Base-by-base conservation (phyloP, 2,329 filamentous ascomycete genomes). In the Penicillium freii region DNA sequence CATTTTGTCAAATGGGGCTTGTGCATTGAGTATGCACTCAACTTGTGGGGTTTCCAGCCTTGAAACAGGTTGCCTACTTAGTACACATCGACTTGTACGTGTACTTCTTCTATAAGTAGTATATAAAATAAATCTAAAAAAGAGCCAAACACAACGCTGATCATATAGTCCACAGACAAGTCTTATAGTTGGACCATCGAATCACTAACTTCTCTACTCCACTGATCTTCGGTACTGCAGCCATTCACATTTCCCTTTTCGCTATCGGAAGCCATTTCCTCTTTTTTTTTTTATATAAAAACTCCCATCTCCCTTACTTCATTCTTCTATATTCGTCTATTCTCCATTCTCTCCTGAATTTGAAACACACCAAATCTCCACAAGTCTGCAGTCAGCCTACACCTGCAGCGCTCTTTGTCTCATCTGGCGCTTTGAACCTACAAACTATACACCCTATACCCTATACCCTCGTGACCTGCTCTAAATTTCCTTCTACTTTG, bases 341-440 rank as follows among this genome's bases (percentile, higher is more conserved):
- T 17, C 40, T 25, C 29, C 25, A 51, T 56, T 47, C 51, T 46
- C 45, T 45, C 42, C 31, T 7, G 15, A 34, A 36, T 40, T 33
- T 54, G 52, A 59, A 57, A 60, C 46, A 31, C 17, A 33, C 1
- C 6, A 13, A 48, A 39, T 23, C 47, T 49, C 52, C 46, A 13
- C 51, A 38, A 34, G 27, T 38, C 43, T 51, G 42, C 50, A 54
- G 40, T 45, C 40, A 57, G 49, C 56, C 48, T 10, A 49, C 29
- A 51, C 21, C 47, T 62, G 62, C 54, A 43, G 60, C 64, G 55
- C 51, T 58, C 44, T 55, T 51, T 58, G 62, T 65, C 55, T 61
- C 59, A 59, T 64, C 55, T 52, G 4, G 46, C 53, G 53, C 53
- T 23, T 29, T 17, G 38, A 29, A 38, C 21, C 46, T 27, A 38